Evolutionary conservation across 2,329 filamentous ascomycete species (phyloP).

Genomic region (Diaporthe eres): DNA sequence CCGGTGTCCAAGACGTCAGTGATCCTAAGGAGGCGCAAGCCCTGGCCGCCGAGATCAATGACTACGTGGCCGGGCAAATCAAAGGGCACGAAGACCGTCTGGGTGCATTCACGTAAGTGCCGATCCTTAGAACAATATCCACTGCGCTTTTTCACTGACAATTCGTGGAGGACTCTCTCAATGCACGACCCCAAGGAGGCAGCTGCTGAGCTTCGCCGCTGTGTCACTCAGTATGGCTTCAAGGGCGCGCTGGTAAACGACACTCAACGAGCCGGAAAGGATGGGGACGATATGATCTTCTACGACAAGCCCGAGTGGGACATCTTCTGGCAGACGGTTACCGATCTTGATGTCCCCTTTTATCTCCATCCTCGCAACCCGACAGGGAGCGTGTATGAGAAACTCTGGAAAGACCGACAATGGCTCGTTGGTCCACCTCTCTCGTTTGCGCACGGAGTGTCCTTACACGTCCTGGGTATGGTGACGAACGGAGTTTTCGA

Average conservation of each 20-base stretch:
- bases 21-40: conserved; percentile 58
- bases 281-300: conserved; percentile 74
- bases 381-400: conserved; percentile 55
- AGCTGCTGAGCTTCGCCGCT: conserved; percentile 63
- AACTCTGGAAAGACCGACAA: conserved; percentile 66
- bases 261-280: conserved; percentile 70
- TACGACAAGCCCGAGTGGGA: conserved; percentile 75
- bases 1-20: conserved; percentile 62
- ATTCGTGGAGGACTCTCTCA: too few relatives aligned
- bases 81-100: conserved; percentile 56
- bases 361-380: conserved; percentile 75
- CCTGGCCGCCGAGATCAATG: conserved; percentile 59
- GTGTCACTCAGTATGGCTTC: conserved; percentile 71
- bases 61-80: conserved; percentile 56
- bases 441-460: conserved; percentile 71
- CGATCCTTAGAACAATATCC: too few relatives aligned
- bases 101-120: conserved; percentile 63
- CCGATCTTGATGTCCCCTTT: conserved; percentile 73
- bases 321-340: conserved; percentile 71
- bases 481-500: conserved; percentile 66
- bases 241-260: conserved; percentile 74
- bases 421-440: conserved; percentile 73
- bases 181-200: conserved; percentile 69
- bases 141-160: too few relatives aligned
- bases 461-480: conserved; percentile 69